Base-by-base conservation (phyloP, 2,329 filamentous ascomycete species). In the Colletotrichum sublineola region DNA sequence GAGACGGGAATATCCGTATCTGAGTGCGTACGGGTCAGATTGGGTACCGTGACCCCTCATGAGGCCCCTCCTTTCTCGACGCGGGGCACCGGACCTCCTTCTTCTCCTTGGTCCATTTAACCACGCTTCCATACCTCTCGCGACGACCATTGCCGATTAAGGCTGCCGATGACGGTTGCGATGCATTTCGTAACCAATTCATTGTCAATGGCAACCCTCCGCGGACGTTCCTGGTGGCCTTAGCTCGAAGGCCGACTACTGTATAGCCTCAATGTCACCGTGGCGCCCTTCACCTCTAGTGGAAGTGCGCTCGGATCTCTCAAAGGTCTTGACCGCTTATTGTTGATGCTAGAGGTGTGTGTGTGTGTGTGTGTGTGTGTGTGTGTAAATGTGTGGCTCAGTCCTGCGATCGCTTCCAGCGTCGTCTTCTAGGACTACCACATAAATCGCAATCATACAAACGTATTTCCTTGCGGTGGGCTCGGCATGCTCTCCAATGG, bases 251-350 rank as follows among this genome's bases (percentile, higher is more conserved):
- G 53, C 66, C 42, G 53, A 61, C 31, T 40, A 50, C 46, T n/a
- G 14, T 36, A 63, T 50, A 53, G 60, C 70, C 46, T 69, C 66
- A 62, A 69, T 48, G 57, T 50, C 38, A 53, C 48, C 53, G 42
- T 29, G 53, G 58, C 61, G 67, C 69, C 69, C 53, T 53, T 65
- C 64, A 53, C 58, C 67, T 36, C 50, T 69, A 65, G 66, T 42
- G 61, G 31, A 12, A 66, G 24, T 11, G 63, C 48, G 70, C 70
- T 70, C 66, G 66, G 66, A 56, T 62, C 61, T 36, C 42, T 56
- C 58, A 46, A 52, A 56, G 40, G 24, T 55, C 53, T 70, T 65
- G 67, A 73, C 70, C 70, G 70, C 70, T 61, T 73, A 55, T 70
- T 70, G 40, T 60, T 44, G 42, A 46, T 52, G 53, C n/a, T 24